Percentiles rank a stretch among this genome's conserved stretches.
phyloP scores from a whole-genome alignment of 441 rosid species.

The Populus hybrid region DNA sequence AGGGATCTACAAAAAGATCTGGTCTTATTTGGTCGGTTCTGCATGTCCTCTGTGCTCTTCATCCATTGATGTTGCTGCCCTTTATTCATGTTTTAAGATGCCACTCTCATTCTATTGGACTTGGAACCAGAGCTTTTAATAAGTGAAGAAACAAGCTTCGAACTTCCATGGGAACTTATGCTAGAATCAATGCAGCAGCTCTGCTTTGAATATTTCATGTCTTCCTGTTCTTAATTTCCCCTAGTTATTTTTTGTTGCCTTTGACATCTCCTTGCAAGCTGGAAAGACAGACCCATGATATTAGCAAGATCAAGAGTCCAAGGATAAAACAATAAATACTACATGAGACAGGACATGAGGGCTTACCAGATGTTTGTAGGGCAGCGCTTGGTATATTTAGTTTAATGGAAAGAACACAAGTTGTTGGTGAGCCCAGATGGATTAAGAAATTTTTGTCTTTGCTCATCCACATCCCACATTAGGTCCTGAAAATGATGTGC shows the following conservation, averaged over 20 bases:
- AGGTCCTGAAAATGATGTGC: constrained; percentile 43
- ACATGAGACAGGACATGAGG: constrained; percentile 33
- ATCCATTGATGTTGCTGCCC: constrained; percentile 40
- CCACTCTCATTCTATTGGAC: constrained; percentile 5
- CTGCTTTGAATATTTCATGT: neutral
- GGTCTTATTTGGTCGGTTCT: constrained; percentile 40
- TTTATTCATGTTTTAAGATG: constrained; percentile 31
- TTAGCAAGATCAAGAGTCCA: neutral
- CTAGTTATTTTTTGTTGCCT: constrained; percentile 8
- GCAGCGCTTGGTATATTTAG: constrained; percentile 26
- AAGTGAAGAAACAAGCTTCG: neutral
- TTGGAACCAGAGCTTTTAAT: constrained; percentile 11
- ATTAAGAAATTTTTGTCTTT: constrained; percentile 44
- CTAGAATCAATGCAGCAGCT: neutral
- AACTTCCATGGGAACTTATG: constrained; percentile 9
- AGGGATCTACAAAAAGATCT: constrained; percentile 36
- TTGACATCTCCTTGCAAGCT: constrained; percentile 26
- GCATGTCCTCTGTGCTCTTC: constrained; percentile 25
- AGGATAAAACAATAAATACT: neutral
- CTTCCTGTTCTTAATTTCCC: neutral
- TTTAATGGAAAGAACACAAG: constrained; percentile 52
- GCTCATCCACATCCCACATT: constrained; percentile 51
- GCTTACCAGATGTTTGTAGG: constrained; percentile 36
- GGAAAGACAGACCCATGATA: neutral
- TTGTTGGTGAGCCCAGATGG: constrained; percentile 43